Base-by-base conservation (phyloP, 2,329 filamentous ascomycete species). In the Cladobotryum mycophilum region DNA sequence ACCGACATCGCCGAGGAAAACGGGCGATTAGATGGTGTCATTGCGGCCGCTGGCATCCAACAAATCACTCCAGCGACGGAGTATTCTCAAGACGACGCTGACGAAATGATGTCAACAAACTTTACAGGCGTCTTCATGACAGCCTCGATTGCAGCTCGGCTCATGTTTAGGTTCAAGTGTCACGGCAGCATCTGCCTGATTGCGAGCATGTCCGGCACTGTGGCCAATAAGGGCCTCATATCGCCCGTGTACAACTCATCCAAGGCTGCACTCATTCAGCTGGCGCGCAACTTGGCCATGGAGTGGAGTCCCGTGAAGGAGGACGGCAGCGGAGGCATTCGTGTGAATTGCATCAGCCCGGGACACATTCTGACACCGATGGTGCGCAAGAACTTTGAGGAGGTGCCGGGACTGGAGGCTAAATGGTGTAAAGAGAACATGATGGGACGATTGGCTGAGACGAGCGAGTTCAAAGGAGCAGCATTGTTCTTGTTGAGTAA, bases 371-470 rank as follows among this genome's bases (percentile, higher is more conserved):
- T 49, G 2, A 44, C 47, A 11, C 46, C 46, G 9, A 41, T 48
- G 38, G 38, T 89, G 89, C 64, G 89, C 89, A 61, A 79, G 86
- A 20, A 90, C 86, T 3, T 96, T 61, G 76, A 83, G 57, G 76
- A 85, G 56, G 86, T 80, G 57, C 89, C 89, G 0, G 86, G 89
- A 61, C 75, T 80, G 45, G 71, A 71, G 55, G 67, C 66, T 17
- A 78, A 83, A 53, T 95, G 90, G 90, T 81, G 86, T 12, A 84
- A 78, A 58, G 84, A 91, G 68, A 95, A 93, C 69, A 93, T 95
- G 89, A 74, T 95, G 49, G 82, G 78, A 18, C 77, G 82, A 34
- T 71, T 89, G 53, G 86, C 83, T 61, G 70, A 68, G 22, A 84
- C 86, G 0, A 73, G 82, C 47, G 86, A 90, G 65, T 88, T 86